Evolutionary conservation across 1,139 yeast genomes (phyloP).

Genomic region (Candida albicans): DNA sequence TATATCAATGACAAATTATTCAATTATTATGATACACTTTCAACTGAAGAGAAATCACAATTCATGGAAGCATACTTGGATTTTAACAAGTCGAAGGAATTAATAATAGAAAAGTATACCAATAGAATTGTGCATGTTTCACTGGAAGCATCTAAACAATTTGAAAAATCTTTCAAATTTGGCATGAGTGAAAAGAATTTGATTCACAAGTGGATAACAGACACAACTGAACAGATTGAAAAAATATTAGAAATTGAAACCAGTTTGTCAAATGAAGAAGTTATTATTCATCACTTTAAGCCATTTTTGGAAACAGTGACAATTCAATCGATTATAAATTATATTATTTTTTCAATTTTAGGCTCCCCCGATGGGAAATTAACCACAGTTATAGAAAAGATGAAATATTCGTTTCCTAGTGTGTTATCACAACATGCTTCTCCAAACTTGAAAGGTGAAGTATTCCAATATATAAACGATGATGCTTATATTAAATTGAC

Average conservation of each 20-base stretch:
- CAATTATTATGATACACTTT: slow-evolving; percentile 10
- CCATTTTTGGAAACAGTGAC: slow-evolving; percentile 9
- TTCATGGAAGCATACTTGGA: slow-evolving; percentile 28
- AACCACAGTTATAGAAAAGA: slow-evolving; percentile 1
- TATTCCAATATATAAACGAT: slow-evolving; percentile 6
- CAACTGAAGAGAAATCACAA: slow-evolving; percentile 1
- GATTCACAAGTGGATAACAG: slow-evolving; percentile 8
- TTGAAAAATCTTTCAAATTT: slow-evolving; percentile 1
- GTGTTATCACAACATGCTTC: neutral
- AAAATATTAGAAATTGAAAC: slow-evolving; percentile 16
- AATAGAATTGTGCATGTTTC: slow-evolving; percentile 9
- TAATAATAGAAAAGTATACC: slow-evolving; percentile 22
- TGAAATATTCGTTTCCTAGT: slow-evolving; percentile 7
- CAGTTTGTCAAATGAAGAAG: slow-evolving; percentile 7
- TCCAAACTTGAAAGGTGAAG: neutral
- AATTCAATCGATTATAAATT: slow-evolving; percentile 5
- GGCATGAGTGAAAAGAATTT: neutral
- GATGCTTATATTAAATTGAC: slow-evolving; percentile 10
- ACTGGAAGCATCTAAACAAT: slow-evolving; percentile 1
- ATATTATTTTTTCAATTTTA: slow-evolving; percentile 8
- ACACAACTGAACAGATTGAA: slow-evolving; percentile 6
- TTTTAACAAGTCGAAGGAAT: slow-evolving; percentile 27
- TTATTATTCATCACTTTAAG: slow-evolving; percentile 8
- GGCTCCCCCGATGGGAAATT: slow-evolving; percentile 4
- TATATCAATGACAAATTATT: slow-evolving; percentile 4